A percentile compares a stretch with the other conserved stretches of the same genome.
These are phyloP conservation scores for Rhizoclosmatium sp. DNA, from an alignment of 192 early-diverging fungal genomes.

Conservation along the genomic window DNA sequence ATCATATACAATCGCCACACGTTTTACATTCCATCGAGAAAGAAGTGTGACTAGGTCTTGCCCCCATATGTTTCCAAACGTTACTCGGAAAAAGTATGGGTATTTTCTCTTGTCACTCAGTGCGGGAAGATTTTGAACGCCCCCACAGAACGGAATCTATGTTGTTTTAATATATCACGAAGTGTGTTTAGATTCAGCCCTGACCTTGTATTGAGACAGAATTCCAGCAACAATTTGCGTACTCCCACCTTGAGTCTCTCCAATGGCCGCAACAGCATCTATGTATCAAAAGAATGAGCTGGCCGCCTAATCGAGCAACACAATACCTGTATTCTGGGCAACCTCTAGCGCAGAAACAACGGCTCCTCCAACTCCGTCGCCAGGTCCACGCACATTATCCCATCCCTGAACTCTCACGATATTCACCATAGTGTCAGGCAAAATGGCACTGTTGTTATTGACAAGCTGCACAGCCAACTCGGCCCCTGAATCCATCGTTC, in stretches of 20 bases:
- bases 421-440: conserved; percentile 9
- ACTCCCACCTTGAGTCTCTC: not conserved
- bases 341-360: not conserved
- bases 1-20: conserved; percentile 8
- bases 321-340: not conserved
- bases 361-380: not conserved
- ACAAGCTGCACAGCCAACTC: conserved; percentile 3
- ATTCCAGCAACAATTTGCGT: not conserved
- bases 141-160: conserved; percentile 14
- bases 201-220: conserved; percentile 8
- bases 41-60: not conserved
- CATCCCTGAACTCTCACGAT: conserved; percentile 3
- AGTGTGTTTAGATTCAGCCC: not conserved
- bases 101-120: not conserved
- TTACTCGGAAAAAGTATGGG: conserved; percentile 4
- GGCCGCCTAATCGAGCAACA: not conserved
- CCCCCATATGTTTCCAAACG: conserved; percentile 12
- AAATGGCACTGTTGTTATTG: not conserved
- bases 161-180: not conserved
- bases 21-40: not conserved
- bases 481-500: conserved; percentile 19
- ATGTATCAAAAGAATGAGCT: not conserved
- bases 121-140: conserved; percentile 1
- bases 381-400: not conserved
- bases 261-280: not conserved